A percentile compares a stretch with the other conserved stretches of the same genome.
These are phyloP conservation scores for Saraca asoca DNA, from an alignment of 331 rosid species.

Conservation along the genomic window DNA sequence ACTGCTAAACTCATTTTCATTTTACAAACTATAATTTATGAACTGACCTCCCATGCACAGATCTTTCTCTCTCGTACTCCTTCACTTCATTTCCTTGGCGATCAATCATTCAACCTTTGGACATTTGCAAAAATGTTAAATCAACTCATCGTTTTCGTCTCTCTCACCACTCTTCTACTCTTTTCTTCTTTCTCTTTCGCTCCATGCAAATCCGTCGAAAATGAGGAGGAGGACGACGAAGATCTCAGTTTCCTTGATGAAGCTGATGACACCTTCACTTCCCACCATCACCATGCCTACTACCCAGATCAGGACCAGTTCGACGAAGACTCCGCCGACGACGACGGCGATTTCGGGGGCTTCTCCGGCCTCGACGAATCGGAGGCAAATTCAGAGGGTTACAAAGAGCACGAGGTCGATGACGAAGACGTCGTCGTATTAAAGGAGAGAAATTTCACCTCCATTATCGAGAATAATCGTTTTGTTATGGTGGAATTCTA, in stretches of 20 bases:
- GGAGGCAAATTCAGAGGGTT: slow-evolving; percentile 44
- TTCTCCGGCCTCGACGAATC: slow-evolving; percentile 61
- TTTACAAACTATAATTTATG: too few relatives aligned
- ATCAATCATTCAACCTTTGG: neutral
- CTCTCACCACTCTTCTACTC: slow-evolving; percentile 62
- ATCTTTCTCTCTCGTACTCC: neutral
- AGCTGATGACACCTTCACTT: slow-evolving; percentile 37
- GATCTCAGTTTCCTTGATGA: slow-evolving; percentile 95
- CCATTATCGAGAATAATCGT: slow-evolving; percentile 53
- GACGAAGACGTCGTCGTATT: slow-evolving; percentile 90
- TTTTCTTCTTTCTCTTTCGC: slow-evolving; percentile 54
- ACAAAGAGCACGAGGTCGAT: slow-evolving; percentile 65
- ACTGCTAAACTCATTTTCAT: too few relatives aligned
- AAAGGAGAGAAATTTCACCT: slow-evolving; percentile 78
- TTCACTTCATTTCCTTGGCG: neutral
- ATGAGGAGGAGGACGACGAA: slow-evolving; percentile 60
- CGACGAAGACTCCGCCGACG: too few relatives aligned
- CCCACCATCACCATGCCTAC: slow-evolving; percentile 17
- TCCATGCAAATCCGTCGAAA: slow-evolving; percentile 41
- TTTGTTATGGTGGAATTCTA: slow-evolving; percentile 93
- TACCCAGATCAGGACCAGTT: slow-evolving; percentile 51
- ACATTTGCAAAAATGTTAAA: slow-evolving; percentile 49
- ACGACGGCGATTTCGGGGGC: slow-evolving; percentile 56
- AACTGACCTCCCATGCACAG: too few relatives aligned
- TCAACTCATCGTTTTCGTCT: slow-evolving; percentile 51